Evolutionary conservation across 2,329 filamentous ascomycete genomes (phyloP).

Genomic region (Diaporthe helianthi): DNA sequence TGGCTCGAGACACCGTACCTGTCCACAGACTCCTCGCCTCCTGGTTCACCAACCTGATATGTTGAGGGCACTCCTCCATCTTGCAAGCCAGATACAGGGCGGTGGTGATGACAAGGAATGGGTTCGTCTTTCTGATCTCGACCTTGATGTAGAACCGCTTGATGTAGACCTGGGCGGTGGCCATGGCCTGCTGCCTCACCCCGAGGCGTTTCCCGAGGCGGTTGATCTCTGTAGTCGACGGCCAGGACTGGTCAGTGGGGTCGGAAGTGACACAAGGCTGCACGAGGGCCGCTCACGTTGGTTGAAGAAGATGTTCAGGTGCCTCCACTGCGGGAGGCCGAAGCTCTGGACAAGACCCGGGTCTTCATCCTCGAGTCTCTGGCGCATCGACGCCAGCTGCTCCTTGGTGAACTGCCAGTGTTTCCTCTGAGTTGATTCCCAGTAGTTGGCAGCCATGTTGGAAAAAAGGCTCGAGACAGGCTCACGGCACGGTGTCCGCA

Average conservation of each 20-base stretch:
- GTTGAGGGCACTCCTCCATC: slow-evolving; percentile 96
- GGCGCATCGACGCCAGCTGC: slow-evolving; percentile 76
- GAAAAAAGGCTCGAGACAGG: slow-evolving; percentile 35
- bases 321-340: slow-evolving; percentile 80
- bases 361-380: slow-evolving; percentile 79
- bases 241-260: slow-evolving; percentile 17
- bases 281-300: slow-evolving; percentile 67
- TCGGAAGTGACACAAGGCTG: neutral
- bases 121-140: slow-evolving; percentile 90
- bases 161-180: slow-evolving; percentile 93
- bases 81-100: slow-evolving; percentile 96
- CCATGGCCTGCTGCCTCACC: slow-evolving; percentile 88
- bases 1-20: slow-evolving; percentile 47
- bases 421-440: slow-evolving; percentile 89
- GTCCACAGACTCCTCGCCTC: slow-evolving; percentile 89
- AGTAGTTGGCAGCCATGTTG: slow-evolving; percentile 92
- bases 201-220: slow-evolving; percentile 85
- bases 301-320: slow-evolving; percentile 91
- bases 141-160: slow-evolving; percentile 92
- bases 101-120: slow-evolving; percentile 91
- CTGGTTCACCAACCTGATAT: slow-evolving; percentile 87
- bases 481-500: slow-evolving; percentile 27
- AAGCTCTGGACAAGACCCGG: slow-evolving; percentile 77
- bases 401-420: slow-evolving; percentile 91
- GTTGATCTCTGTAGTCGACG: slow-evolving; percentile 67